Conservation (phyloP, 192 early-diverging fungal species). For the Helicostylum pulchrum region DNA sequence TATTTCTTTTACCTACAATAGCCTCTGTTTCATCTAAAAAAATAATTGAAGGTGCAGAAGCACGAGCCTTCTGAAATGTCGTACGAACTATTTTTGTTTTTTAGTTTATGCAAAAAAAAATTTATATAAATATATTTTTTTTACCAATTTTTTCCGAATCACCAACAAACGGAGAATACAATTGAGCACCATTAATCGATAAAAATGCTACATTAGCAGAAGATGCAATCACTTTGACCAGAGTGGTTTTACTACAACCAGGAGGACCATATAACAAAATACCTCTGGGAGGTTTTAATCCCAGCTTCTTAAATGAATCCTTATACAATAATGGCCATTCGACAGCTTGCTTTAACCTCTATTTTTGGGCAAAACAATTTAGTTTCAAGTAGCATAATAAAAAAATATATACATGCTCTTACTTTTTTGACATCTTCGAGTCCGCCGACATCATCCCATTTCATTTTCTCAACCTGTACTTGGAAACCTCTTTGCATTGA, state of each 20-base stretch:
- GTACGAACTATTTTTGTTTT: constrained; percentile 51
- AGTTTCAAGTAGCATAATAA: not conserved
- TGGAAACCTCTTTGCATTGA: constrained; percentile 69
- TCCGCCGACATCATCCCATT: constrained; percentile 90
- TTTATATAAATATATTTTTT: not conserved
- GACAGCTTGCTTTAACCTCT: constrained; percentile 75
- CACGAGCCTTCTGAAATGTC: constrained; percentile 77
- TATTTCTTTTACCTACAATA: constrained; percentile 84
- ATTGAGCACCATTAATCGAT: constrained; percentile 71
- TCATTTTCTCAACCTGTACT: constrained; percentile 55
- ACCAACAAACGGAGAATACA: constrained; percentile 81
- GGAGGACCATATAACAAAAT: constrained; percentile 97
- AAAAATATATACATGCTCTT: not conserved
- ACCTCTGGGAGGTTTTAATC: constrained; percentile 79
- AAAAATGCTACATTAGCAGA: constrained; percentile 75
- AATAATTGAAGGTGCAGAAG: constrained; percentile 77
- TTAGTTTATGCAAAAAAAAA: not conserved
- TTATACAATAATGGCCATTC: constrained; percentile 84
- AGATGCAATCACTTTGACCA: constrained; percentile 85
- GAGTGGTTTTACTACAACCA: constrained; percentile 96
- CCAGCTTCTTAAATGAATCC: constrained; percentile 66
- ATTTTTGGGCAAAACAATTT: not conserved
- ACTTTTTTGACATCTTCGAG: constrained; percentile 77
- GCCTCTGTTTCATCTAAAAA: constrained; percentile 98
- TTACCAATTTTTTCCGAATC: constrained; percentile 76